These are phyloP conservation scores for Nepenthes alata DNA, from an alignment of 179 eudicot species.

Conservation along the genomic window DNA sequence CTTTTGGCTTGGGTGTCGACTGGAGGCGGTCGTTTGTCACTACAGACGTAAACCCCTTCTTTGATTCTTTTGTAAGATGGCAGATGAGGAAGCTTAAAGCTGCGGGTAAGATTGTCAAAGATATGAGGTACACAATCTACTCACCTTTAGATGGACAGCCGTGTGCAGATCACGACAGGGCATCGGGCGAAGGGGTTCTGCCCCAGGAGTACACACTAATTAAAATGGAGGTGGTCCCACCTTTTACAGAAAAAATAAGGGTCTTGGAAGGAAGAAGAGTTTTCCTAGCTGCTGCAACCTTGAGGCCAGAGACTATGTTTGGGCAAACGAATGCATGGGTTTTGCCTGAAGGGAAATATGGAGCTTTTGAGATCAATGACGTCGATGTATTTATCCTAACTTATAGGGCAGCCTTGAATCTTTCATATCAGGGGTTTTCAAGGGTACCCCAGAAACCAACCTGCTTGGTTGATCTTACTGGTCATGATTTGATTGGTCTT, in stretches of 20 bases:
- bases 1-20: slow-evolving; percentile 71
- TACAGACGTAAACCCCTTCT: slow-evolving; percentile 63
- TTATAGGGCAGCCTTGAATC: slow-evolving; percentile 64
- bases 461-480: slow-evolving; percentile 65
- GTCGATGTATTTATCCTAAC: slow-evolving; percentile 59
- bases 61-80: slow-evolving; percentile 75
- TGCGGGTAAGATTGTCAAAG: slow-evolving; percentile 69
- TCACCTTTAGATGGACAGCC: slow-evolving; percentile 93
- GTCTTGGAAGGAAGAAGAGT: slow-evolving; percentile 56
- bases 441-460: slow-evolving; percentile 57
- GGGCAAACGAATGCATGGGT: slow-evolving; percentile 97
- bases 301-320: slow-evolving; percentile 87
- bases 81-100: slow-evolving; percentile 66
- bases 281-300: slow-evolving; percentile 72
- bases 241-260: slow-evolving; percentile 48
- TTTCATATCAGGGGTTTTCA: slow-evolving; percentile 62
- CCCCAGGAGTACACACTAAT: slow-evolving; percentile 82
- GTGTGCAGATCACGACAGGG: slow-evolving; percentile 88
- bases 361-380: slow-evolving; percentile 78
- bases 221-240: slow-evolving; percentile 71
- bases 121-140: slow-evolving; percentile 51
- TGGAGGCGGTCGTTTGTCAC: slow-evolving; percentile 83
- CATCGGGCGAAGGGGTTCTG: slow-evolving; percentile 79
- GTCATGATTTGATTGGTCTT: slow-evolving; percentile 70
- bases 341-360: slow-evolving; percentile 73